A percentile compares a stretch with the other conserved stretches of the same genome.
Conservation (phyloP, 805 yeast species). For the Wickerhamomyces canadensis region DNA sequence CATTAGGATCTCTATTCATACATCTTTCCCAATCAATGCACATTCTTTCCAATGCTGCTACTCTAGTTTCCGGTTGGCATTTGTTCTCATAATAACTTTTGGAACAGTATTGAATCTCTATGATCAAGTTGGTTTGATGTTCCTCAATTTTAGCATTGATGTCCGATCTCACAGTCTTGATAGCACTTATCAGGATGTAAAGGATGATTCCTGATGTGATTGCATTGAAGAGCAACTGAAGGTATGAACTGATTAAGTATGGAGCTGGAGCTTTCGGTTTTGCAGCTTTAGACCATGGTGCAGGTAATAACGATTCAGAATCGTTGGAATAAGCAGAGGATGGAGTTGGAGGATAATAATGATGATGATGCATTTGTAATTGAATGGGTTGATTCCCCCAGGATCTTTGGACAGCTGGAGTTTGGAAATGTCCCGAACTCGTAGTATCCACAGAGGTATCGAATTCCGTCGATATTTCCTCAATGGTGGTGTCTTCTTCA, state of each 20-base stretch:
- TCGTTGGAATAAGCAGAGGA: conserved; percentile 1
- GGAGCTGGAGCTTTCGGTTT: conserved; percentile 48
- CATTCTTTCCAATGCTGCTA: conserved; percentile 50
- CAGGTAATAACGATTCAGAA: conserved; percentile 36
- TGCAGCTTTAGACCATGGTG: conserved; percentile 52
- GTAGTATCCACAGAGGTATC: conserved; percentile 3
- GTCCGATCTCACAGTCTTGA: conserved; percentile 49
- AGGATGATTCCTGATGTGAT: conserved; percentile 39
- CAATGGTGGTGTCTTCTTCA: conserved; percentile 4
- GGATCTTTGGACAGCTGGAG: conserved; percentile 7
- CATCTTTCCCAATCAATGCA: conserved; percentile 64
- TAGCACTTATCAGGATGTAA: conserved; percentile 36
- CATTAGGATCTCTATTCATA: conserved; percentile 48
- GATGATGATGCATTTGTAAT: conserved; percentile 40
- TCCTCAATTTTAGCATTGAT: conserved; percentile 45
- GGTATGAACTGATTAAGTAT: conserved; percentile 54
- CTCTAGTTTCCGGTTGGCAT: conserved; percentile 50
- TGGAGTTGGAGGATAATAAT: conserved; percentile 30
- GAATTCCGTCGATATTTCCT: conserved; percentile 2
- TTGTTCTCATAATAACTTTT: conserved; percentile 46
- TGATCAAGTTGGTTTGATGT: conserved; percentile 37
- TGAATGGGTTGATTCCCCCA: conserved; percentile 19
- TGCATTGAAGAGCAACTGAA: conserved; percentile 50
- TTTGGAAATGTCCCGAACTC: conserved; percentile 4
- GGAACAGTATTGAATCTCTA: conserved; percentile 51